Base-by-base conservation (phyloP, 2,329 filamentous ascomycete species). In the Coleophoma cylindrospora region DNA sequence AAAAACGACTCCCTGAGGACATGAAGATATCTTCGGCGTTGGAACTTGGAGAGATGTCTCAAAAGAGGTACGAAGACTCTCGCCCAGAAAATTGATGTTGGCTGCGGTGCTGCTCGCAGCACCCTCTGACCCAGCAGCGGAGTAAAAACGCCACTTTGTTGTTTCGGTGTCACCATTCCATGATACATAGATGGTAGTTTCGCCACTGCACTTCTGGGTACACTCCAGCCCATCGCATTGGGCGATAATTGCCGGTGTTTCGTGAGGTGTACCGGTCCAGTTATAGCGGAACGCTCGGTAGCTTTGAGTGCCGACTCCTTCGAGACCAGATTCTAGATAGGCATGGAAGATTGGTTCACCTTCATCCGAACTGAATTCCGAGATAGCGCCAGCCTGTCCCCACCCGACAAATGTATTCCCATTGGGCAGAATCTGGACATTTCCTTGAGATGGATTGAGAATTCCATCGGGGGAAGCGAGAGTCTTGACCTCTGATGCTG, bases 141-240 rank as follows among this genome's bases (percentile, higher is more conserved):
- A 19, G 19, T 19, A 19, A 19, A 19, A 19, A 19, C 19, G 19
- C 19, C 19, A 19, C 3, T 19, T 19, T 19, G 19, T 19, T 19
- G 71, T 73, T 57, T 73, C 69, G 0, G 74, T 78, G 44, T 74
- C 74, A 4, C 75, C 75, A 50, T 78, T 78, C 75, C 75, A 79
- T 4, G 74, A 79, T 2, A 80, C 76, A 61, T 76, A 83, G 9
- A 68, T 64, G 52, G 63, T 68, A 9, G 60, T 64, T 5, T 27
- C 27, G 9, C 6, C 9, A 27, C 3, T 19, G 19, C 19, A 19
- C 19, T 19, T 19, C 19, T 19, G 19, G 19, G 19, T 19, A 19
- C 19, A 19, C 19, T 19, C 19, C 19, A 19, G 2, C 19, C 19
- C 19, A 19, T 19, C 19, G 19, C 19, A 19, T 3, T 19, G 27